A percentile compares a stretch with the other conserved stretches of the same genome.
Conservation (phyloP, 805 yeast genomes). For the Barnettozyma botsteinii region DNA sequence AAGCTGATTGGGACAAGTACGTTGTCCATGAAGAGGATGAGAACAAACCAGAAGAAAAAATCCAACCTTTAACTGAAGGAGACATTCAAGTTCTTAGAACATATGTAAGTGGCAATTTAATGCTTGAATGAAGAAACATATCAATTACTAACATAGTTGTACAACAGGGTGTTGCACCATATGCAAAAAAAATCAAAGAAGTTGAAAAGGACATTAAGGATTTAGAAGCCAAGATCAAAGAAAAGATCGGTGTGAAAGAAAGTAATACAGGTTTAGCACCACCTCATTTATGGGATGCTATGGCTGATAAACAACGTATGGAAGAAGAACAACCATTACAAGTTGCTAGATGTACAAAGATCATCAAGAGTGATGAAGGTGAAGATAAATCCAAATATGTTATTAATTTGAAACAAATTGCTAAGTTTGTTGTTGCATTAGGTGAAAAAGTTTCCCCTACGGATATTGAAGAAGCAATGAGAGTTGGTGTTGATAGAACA, state of each 20-base stretch:
- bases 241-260: constrained; percentile 90
- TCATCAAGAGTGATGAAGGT: constrained; percentile 60
- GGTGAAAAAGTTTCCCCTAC: constrained; percentile 98
- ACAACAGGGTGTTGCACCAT: constrained; percentile 89
- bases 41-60: constrained; percentile 58
- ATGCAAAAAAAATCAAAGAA: constrained; percentile 71
- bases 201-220: constrained; percentile 84
- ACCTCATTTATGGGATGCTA: constrained; percentile 95
- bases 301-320: constrained; percentile 92
- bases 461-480: constrained; percentile 98
- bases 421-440: constrained; percentile 92
- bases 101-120: constrained; percentile 41
- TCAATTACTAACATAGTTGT: constrained; percentile 12
- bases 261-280: constrained; percentile 97
- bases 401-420: constrained; percentile 95
- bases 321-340: constrained; percentile 93
- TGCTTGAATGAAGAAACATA: too few species aligned
- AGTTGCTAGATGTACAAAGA: constrained; percentile 98
- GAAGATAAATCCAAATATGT: constrained; percentile 89
- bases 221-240: constrained; percentile 83
- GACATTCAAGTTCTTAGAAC: constrained; percentile 97
- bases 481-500: constrained; percentile 97
- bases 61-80: constrained; percentile 86
- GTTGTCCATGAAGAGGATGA: constrained; percentile 74
- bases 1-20: constrained; percentile 98